phyloP scores from a whole-genome alignment of 2,329 filamentous ascomycete species.

The Epichloe brachyelytri region DNA sequence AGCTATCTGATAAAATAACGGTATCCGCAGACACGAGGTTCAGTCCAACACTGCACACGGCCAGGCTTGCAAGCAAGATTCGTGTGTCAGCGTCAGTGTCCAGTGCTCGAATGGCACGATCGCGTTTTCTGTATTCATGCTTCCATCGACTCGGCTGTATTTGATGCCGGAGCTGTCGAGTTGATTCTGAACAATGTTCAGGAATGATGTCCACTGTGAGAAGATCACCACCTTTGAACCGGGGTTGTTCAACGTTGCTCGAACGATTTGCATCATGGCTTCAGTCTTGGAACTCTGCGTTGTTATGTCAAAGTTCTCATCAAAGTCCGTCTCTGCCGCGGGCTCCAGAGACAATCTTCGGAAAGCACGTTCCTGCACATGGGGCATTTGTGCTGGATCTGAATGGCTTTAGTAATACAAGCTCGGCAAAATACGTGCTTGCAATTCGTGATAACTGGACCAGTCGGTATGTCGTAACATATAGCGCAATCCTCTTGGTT shows the following conservation, averaged over 20 bases:
- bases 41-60: constrained; percentile 73
- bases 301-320: constrained; percentile 44
- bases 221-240: constrained; percentile 61
- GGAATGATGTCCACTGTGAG: constrained; percentile 65
- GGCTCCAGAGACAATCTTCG: constrained; percentile 50
- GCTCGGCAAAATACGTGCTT: constrained; percentile 64
- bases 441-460: constrained; percentile 73
- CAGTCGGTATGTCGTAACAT: constrained; percentile 59
- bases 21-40: constrained; percentile 81
- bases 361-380: constrained; percentile 64
- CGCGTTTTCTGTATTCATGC: constrained; percentile 61
- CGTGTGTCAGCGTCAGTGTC: constrained; percentile 54
- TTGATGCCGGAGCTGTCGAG: constrained; percentile 46
- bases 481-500: constrained; percentile 73
- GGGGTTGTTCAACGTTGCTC: constrained; percentile 50
- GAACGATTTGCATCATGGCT: constrained; percentile 61
- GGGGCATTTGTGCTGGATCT: constrained; percentile 67
- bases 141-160: constrained; percentile 67
- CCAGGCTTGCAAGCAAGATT: constrained; percentile 69
- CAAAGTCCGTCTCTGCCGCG: constrained; percentile 37
- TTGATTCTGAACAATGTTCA: constrained; percentile 58
- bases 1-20: constrained; percentile 70
- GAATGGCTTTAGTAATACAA: constrained; percentile 65
- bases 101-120: constrained; percentile 55
- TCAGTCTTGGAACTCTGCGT: constrained; percentile 73